These are phyloP conservation scores for Talaromyces pinophilus DNA, from an alignment of 2,329 filamentous ascomycete species.

Conservation along the genomic window DNA sequence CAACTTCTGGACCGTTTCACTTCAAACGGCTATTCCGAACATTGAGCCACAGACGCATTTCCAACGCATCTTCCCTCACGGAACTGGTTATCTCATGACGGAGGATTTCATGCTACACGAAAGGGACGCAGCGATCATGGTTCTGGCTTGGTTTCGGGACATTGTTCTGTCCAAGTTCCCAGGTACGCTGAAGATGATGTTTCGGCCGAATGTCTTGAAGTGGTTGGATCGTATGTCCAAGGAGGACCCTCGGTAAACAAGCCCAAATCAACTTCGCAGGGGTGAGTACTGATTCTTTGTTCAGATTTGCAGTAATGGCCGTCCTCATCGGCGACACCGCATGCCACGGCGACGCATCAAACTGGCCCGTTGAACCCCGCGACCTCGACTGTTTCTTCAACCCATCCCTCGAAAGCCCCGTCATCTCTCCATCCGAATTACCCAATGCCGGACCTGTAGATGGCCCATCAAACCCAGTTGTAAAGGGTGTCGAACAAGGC, in stretches of 20 bases:
- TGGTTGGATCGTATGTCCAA: conserved; percentile 36
- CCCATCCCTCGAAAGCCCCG: conserved; percentile 29
- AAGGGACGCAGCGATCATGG: conserved; percentile 32
- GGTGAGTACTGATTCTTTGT: neutral
- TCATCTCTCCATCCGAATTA: conserved; percentile 34
- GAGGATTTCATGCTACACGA: conserved; percentile 42
- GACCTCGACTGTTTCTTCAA: conserved; percentile 31
- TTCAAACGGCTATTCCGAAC: conserved; percentile 31
- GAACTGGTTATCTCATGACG: conserved; percentile 43
- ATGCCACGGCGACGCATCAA: conserved; percentile 24
- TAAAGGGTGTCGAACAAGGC: conserved; percentile 31
- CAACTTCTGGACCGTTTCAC: conserved; percentile 41
- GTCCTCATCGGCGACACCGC: conserved; percentile 33
- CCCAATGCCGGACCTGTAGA: conserved; percentile 19
- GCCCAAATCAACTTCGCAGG: no score
- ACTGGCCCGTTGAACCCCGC: conserved; percentile 16
- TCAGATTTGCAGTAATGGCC: conserved; percentile 33
- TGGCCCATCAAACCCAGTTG: conserved; percentile 29
- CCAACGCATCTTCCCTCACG: conserved; percentile 42
- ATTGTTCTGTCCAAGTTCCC: conserved; percentile 28
- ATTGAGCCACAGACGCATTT: conserved; percentile 30
- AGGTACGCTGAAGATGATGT: conserved; percentile 42
- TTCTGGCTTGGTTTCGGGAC: conserved; percentile 42
- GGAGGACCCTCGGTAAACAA: conserved; percentile 21
- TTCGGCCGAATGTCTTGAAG: conserved; percentile 39